Percentiles rank a stretch among this genome's conserved stretches.
Evolutionary conservation across 371 early-diverging fungal species (phyloP).

Genomic region (Ordospora colligata): DNA sequence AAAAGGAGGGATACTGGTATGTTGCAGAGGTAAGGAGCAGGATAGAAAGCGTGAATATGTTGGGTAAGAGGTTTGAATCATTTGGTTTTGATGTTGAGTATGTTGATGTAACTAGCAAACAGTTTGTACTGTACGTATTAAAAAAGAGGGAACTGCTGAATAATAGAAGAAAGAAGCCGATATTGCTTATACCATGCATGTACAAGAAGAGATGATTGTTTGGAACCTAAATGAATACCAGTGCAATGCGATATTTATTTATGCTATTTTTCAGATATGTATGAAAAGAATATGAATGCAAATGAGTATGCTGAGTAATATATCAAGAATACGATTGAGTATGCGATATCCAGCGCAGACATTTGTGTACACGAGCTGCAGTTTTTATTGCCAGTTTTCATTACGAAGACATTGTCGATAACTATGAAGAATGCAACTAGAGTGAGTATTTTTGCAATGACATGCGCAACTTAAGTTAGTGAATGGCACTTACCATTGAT

Average conservation of each 20-base stretch:
- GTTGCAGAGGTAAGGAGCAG: conserved; percentile 59
- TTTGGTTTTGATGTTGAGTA: conserved; percentile 53
- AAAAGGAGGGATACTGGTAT: conserved; percentile 64
- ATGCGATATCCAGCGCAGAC: neutral
- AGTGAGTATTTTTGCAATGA: conserved; percentile 15
- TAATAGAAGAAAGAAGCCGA: conserved; percentile 20
- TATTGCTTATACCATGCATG: conserved; percentile 52
- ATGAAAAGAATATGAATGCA: neutral
- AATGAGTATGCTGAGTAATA: neutral
- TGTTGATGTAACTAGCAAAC: conserved; percentile 51
- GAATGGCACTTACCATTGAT: conserved; percentile 29
- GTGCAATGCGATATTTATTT: neutral
- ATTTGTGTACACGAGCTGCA: conserved; percentile 10
- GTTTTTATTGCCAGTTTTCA: conserved; percentile 31
- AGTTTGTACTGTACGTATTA: conserved; percentile 58
- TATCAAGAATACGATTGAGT: neutral
- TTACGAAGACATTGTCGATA: conserved; percentile 36
- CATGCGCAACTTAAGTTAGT: conserved; percentile 25
- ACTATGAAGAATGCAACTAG: conserved; percentile 31
- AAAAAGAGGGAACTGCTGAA: conserved; percentile 34
- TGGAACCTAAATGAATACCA: neutral
- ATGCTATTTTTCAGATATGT: neutral
- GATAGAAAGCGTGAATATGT: conserved; percentile 40
- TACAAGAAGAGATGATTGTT: conserved; percentile 57
- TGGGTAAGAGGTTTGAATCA: conserved; percentile 41